A percentile compares a stretch with the other conserved stretches of the same genome.
Conservation (phyloP, 2,329 filamentous ascomycete species). For the Colletotrichum paranaense region DNA sequence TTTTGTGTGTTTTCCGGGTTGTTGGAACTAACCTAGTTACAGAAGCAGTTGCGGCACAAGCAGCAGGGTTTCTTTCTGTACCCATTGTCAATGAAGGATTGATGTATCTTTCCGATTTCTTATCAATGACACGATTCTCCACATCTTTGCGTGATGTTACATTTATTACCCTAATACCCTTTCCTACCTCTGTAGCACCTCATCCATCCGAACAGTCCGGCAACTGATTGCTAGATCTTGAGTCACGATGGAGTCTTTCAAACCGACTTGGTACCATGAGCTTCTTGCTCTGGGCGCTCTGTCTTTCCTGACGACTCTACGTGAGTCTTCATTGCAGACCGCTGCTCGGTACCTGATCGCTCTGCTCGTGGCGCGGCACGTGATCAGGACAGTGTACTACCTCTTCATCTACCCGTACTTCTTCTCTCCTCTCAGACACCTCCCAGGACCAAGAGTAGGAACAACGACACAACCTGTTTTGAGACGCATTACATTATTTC, state of each 20-base stretch:
- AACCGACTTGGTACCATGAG: background rate
- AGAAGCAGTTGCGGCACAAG: background rate
- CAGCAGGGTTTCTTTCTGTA: background rate
- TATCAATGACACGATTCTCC: background rate
- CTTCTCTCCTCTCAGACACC: conserved; percentile 53
- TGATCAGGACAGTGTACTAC: conserved; percentile 41
- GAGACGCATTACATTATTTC: background rate
- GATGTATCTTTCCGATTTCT: background rate
- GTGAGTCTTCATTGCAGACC: background rate
- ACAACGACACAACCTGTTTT: background rate
- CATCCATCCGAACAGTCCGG: no score
- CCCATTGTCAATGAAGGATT: background rate
- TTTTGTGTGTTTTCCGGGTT: background rate
- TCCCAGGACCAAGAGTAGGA: conserved; percentile 56
- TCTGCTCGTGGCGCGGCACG: background rate
- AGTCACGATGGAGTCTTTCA: background rate
- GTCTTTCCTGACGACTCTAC: background rate
- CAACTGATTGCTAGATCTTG: no score
- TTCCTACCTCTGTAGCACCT: no score
- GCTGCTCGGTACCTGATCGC: background rate
- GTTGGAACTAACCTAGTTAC: background rate
- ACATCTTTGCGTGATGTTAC: no score
- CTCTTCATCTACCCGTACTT: conserved; percentile 55
- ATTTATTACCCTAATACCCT: no score
- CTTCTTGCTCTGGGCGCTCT: background rate